A percentile compares a stretch with the other conserved stretches of the same genome.
Conservation (phyloP, 1,284 basidiomycete genomes). For the Mycosarcoma maydis region DNA sequence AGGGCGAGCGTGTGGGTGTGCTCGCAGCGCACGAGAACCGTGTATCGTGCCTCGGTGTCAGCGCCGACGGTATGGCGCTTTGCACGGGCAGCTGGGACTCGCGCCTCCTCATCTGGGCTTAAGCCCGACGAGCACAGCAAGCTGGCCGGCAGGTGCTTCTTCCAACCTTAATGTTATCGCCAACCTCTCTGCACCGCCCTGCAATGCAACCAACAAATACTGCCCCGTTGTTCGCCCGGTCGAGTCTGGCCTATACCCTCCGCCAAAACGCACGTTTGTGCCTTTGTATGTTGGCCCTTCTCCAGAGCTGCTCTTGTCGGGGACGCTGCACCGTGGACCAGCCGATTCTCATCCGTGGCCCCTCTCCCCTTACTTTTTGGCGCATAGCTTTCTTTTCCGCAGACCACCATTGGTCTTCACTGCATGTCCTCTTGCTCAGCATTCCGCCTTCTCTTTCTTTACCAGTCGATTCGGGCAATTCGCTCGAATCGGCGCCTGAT, state of each 20-base stretch:
- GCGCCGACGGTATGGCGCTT: constrained; percentile 93
- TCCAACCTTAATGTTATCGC: not conserved
- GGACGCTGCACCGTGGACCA: not conserved
- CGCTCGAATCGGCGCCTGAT: not conserved
- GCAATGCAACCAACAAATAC: too few relatives aligned
- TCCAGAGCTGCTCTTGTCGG: not conserved
- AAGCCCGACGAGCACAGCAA: not conserved
- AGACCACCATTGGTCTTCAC: not conserved
- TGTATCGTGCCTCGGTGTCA: constrained; percentile 94
- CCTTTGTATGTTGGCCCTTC: too few relatives aligned
- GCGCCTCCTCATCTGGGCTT: constrained; percentile 75
- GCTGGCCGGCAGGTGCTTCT: not conserved
- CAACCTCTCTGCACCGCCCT: not conserved
- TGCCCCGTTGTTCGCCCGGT: not conserved
- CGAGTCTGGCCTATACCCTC: constrained; percentile 28
- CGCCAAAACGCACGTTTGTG: too few relatives aligned
- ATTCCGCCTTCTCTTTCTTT: not conserved
- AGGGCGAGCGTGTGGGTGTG: constrained; percentile 95
- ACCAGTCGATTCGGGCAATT: too few relatives aligned
- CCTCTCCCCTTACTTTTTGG: not conserved
- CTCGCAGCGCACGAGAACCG: constrained; percentile 97
- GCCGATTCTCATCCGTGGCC: not conserved
- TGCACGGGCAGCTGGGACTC: constrained; percentile 98
- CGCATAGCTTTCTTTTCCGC: not conserved
- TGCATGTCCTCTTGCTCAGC: constrained; percentile 6